Evolutionary conservation across 768 basidiomycete species (phyloP).

Genomic region (Russula sp.): DNA sequence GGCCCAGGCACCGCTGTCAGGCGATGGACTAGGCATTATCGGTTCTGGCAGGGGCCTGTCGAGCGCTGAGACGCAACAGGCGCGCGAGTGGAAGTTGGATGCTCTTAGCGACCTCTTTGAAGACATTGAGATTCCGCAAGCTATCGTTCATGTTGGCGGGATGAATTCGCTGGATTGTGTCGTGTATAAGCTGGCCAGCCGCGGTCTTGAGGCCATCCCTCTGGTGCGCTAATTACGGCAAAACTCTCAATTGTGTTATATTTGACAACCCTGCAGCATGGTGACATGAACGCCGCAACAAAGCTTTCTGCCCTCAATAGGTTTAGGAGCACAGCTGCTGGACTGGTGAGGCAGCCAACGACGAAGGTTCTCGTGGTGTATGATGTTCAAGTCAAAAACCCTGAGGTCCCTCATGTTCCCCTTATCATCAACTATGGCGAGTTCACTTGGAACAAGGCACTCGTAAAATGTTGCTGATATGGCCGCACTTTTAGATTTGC

Average conservation of each 20-base stretch:
- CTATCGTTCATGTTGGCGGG: slow-evolving; percentile 83
- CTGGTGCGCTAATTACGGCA: slow-evolving; percentile 48
- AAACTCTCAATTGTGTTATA: slow-evolving; percentile 1
- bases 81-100: slow-evolving; percentile 92
- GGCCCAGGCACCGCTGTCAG: slow-evolving; percentile 35
- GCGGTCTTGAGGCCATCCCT: slow-evolving; percentile 82
- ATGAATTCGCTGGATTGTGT: slow-evolving; percentile 83
- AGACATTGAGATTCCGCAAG: slow-evolving; percentile 73
- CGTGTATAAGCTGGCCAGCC: slow-evolving; percentile 79
- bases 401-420: slow-evolving; percentile 85
- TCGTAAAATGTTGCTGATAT: background rate
- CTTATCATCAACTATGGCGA: slow-evolving; percentile 92
- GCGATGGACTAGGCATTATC: slow-evolving; percentile 77
- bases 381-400: slow-evolving; percentile 86
- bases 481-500: slow-evolving; percentile 51
- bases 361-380: slow-evolving; percentile 85
- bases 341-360: slow-evolving; percentile 54
- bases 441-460: slow-evolving; percentile 16
- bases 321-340: slow-evolving; percentile 55
- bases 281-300: slow-evolving; percentile 84
- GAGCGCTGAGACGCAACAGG: slow-evolving; percentile 76
- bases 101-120: slow-evolving; percentile 86
- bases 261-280: slow-evolving; percentile 47
- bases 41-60: slow-evolving; percentile 83
- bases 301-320: slow-evolving; percentile 80